Percentiles rank a stretch among this genome's conserved stretches.
phyloP scores from a whole-genome alignment of 306 rosid genomes.

The Lathyrus tuberosus region DNA sequence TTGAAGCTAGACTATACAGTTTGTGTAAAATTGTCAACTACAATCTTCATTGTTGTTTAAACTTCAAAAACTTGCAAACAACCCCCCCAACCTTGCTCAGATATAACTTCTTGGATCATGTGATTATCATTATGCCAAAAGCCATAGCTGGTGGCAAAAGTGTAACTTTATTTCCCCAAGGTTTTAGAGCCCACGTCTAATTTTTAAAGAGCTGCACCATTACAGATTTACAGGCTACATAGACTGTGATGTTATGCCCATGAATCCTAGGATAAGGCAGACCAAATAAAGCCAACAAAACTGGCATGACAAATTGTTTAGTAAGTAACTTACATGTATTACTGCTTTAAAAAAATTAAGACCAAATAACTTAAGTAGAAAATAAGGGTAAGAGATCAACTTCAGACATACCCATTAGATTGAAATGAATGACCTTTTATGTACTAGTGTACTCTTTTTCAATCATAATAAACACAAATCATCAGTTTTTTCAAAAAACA shows the following conservation, averaged over 20 bases:
- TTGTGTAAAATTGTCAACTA: neutral
- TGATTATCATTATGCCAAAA: constrained; percentile 15
- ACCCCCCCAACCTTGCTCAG: neutral
- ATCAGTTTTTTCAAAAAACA: neutral
- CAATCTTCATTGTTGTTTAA: neutral
- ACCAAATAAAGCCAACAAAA: neutral
- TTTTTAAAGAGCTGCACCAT: constrained; percentile 10
- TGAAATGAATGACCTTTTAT: constrained; percentile 24
- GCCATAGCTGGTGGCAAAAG: neutral
- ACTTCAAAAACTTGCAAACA: neutral
- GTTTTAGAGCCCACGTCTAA: neutral
- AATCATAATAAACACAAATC: constrained; percentile 8
- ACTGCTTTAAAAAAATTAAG: no score
- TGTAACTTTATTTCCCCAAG: neutral
- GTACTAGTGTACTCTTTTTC: constrained; percentile 1
- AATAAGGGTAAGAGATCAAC: constrained; percentile 5
- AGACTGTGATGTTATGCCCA: constrained; percentile 2
- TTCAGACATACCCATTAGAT: constrained; percentile 4
- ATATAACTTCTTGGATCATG: constrained; percentile 1
- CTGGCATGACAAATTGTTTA: constrained; percentile 9
- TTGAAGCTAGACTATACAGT: no score
- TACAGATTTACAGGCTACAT: neutral
- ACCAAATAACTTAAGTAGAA: no score
- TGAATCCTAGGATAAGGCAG: constrained; percentile 9
- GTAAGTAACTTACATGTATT: neutral